Evolutionary conservation across 2,329 filamentous ascomycete genomes (phyloP).

Genomic region (Ceratocystis harringtonii): DNA sequence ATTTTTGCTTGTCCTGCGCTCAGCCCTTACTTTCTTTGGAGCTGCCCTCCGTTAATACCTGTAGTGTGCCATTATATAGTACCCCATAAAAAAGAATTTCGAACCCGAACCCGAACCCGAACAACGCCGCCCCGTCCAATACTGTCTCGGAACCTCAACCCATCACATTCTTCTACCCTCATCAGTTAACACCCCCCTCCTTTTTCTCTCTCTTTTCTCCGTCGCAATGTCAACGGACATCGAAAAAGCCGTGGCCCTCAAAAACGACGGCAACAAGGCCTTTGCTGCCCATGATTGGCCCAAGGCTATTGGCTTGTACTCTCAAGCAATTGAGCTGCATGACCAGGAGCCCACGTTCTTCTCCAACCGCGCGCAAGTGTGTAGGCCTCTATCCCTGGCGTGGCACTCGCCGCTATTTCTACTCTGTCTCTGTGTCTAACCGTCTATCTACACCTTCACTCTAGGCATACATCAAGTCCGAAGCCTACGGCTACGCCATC

Average conservation of each 20-base stretch:
- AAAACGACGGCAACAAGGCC: conserved; percentile 88
- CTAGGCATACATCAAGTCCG: conserved; percentile 86
- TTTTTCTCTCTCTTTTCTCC: not conserved
- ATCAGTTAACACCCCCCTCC: not conserved
- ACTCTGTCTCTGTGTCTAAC: conserved; percentile 1
- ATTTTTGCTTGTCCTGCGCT: not conserved
- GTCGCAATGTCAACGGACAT: conserved; percentile 29
- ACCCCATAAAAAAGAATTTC: not conserved
- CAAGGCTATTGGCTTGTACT: conserved; percentile 67
- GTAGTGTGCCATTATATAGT: not conserved
- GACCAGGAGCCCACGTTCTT: conserved; percentile 77
- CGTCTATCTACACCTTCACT: conserved; percentile 8
- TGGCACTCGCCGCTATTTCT: not conserved
- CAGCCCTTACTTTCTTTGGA: not conserved
- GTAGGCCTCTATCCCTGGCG: conserved; percentile 21
- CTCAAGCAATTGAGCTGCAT: conserved; percentile 72
- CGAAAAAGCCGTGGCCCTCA: conserved; percentile 66
- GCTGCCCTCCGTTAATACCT: not conserved
- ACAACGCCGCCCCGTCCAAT: not conserved
- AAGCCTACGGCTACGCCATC: conserved; percentile 87
- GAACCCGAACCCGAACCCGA: conserved; percentile 4
- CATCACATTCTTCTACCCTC: not conserved
- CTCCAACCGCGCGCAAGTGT: conserved; percentile 86
- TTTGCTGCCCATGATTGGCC: conserved; percentile 81
- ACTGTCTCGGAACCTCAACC: not conserved